Evolutionary conservation across 352 stramenopile genomes (phyloP), one percentile per base, ranked within the genome.

Genomic region (Plasmopara viticola): DNA sequence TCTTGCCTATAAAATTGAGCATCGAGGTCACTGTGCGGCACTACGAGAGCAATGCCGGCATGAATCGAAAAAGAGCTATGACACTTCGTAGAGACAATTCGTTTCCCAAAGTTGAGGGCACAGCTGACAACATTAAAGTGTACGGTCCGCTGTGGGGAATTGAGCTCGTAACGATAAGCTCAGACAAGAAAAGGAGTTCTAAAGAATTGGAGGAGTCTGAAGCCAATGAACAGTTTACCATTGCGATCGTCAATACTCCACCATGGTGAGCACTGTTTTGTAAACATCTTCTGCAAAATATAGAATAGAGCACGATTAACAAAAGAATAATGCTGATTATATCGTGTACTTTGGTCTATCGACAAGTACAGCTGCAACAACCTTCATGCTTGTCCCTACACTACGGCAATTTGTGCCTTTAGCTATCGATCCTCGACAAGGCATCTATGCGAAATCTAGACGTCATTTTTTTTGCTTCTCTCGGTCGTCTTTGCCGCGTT

Each of bases 401-500:
- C 39, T 46, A 56, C 17, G 34, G 20, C 20, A 25, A 25, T 25
- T 25, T 25, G 20, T 25, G 20, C 20, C 20, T 25, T 25, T 25
- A 25, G 20, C 20, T 25, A 1, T 25, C 20, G 20, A 25, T 25
- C 3, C 3, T 38, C 5, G 33, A 38, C 33, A 38, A 45, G 39
- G 39, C 40, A 48, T 49, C 59, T 68, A 44, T 50, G 44, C 51
- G 48, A 35, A 49, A 43, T 66, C 65, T 91, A 88, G 48, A 70
- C 68, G 42, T 17, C 86, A 58, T 60, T 90, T 87, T 72, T 91
- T 91, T 39, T 76, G 72, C 75, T 94, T 91, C 68, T 65, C 74
- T 61, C 87, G 80, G 42, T 95, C 81, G 43, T 93, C 82, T 43
- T 88, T 85, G 52, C 78, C 68, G 35, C 91, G 79, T 74, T 99